Conservation (phyloP, 2,329 filamentous ascomycete species). For the Colletotrichum sp. region DNA sequence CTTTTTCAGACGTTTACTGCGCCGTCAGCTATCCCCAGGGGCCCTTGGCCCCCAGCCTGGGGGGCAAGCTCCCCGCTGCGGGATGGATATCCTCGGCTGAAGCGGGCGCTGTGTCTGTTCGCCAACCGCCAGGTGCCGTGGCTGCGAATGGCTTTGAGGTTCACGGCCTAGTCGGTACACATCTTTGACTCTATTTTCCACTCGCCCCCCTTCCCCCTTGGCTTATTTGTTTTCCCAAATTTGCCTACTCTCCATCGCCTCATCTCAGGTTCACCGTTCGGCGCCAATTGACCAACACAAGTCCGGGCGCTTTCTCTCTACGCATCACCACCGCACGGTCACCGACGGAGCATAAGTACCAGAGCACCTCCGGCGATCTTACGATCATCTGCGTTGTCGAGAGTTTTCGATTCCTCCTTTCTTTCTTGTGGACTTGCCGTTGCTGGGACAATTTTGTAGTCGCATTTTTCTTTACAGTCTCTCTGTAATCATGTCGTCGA, state of each 20-base stretch:
- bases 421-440: background rate
- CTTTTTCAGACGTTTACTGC: background rate
- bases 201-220: background rate
- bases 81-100: slow-evolving; percentile 29
- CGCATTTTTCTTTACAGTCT: slow-evolving; percentile 6
- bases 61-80: slow-evolving; percentile 4
- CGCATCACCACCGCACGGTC: slow-evolving; percentile 3
- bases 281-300: slow-evolving; percentile 5
- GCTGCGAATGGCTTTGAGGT: slow-evolving; percentile 18
- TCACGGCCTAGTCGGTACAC: slow-evolving; percentile 17
- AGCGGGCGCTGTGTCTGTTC: slow-evolving; percentile 19
- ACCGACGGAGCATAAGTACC: slow-evolving; percentile 12
- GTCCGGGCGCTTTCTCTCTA: slow-evolving; percentile 2
- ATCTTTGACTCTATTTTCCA: slow-evolving; percentile 7
- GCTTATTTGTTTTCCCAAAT: background rate
- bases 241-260: background rate
- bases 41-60: background rate
- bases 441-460: background rate
- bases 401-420: background rate
- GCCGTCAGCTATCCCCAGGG: slow-evolving; percentile 8
- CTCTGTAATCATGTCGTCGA: slow-evolving; percentile 46
- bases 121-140: slow-evolving; percentile 16
- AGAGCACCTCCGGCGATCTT: slow-evolving; percentile 2
- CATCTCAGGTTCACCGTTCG: background rate
- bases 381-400: background rate